These are phyloP conservation scores for Nemania sp. DNA, from an alignment of 2,329 filamentous ascomycete genomes.

Conservation along the genomic window DNA sequence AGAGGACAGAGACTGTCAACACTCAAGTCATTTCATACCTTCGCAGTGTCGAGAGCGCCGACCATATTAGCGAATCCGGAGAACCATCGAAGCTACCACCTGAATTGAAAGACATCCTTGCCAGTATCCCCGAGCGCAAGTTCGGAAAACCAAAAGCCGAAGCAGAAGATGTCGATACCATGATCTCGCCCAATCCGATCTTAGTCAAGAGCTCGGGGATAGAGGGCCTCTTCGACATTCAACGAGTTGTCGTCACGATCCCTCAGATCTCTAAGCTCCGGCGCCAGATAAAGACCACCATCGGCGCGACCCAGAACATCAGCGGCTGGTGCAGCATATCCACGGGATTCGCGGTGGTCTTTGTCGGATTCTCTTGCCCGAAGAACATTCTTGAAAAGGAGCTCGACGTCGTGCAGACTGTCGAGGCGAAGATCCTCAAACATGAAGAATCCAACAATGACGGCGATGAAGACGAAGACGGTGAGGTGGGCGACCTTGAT, in stretches of 20 bases:
- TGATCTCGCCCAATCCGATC: slow-evolving; percentile 43
- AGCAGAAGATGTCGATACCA: slow-evolving; percentile 28
- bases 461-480: slow-evolving; percentile 20
- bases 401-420: slow-evolving; percentile 38
- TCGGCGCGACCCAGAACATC: slow-evolving; percentile 36
- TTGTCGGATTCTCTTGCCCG: slow-evolving; percentile 39
- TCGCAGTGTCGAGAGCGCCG: background rate
- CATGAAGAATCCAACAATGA: slow-evolving; percentile 25
- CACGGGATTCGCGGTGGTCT: slow-evolving; percentile 39
- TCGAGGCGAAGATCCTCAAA: slow-evolving; percentile 35
- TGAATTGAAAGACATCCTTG: slow-evolving; percentile 20
- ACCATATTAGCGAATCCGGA: background rate
- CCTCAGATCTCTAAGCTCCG: slow-evolving; percentile 37
- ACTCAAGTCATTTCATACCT: background rate
- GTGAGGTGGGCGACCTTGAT: background rate
- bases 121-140: slow-evolving; percentile 18
- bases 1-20: background rate
- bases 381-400: slow-evolving; percentile 36
- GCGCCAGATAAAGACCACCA: slow-evolving; percentile 33
- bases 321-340: slow-evolving; percentile 40
- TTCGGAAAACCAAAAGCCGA: slow-evolving; percentile 11
- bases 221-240: slow-evolving; percentile 42
- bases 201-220: slow-evolving; percentile 29
- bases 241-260: slow-evolving; percentile 51
- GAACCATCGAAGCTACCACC: slow-evolving; percentile 7